These are phyloP conservation scores for Lichtheimia corymbifera DNA, from an alignment of 371 early-diverging fungal genomes.

Conservation along the genomic window DNA sequence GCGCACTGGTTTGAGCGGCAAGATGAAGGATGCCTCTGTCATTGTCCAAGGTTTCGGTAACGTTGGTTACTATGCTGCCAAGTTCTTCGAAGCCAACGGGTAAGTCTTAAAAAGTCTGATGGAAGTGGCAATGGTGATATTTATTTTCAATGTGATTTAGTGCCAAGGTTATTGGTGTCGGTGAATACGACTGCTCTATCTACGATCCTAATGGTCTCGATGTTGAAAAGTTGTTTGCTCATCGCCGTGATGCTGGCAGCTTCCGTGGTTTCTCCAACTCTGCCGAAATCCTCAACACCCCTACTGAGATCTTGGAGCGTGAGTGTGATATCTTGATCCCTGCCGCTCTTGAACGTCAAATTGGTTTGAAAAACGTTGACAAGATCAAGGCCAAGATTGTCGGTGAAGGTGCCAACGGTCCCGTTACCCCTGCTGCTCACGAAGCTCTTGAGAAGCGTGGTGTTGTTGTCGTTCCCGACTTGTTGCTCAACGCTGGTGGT, in stretches of 20 bases:
- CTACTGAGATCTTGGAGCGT: slow-evolving; percentile 70
- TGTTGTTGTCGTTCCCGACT: slow-evolving; percentile 78
- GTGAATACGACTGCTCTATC: slow-evolving; percentile 73
- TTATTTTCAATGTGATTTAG: slow-evolving; percentile 16
- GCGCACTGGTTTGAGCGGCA: slow-evolving; percentile 69
- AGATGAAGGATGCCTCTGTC: slow-evolving; percentile 67
- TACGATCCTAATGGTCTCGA: slow-evolving; percentile 76
- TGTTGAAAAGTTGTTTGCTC: slow-evolving; percentile 68
- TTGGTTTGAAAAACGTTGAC: slow-evolving; percentile 76
- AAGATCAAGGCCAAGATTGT: slow-evolving; percentile 85
- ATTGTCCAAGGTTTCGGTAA: slow-evolving; percentile 92
- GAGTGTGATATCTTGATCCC: slow-evolving; percentile 88
- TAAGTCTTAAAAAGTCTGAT: slow-evolving; percentile 15
- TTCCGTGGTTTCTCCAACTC: slow-evolving; percentile 73
- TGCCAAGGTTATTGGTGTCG: slow-evolving; percentile 82
- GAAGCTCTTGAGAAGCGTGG: slow-evolving; percentile 68
- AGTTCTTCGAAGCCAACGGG: slow-evolving; percentile 85
- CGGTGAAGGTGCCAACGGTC: slow-evolving; percentile 91
- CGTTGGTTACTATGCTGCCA: slow-evolving; percentile 88
- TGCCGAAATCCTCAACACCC: slow-evolving; percentile 59
- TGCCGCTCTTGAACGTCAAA: slow-evolving; percentile 88
- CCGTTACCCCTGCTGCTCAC: slow-evolving; percentile 82
- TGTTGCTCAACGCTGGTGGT: slow-evolving; percentile 87
- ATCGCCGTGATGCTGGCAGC: slow-evolving; percentile 65
- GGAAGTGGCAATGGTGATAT: slow-evolving; percentile 1